Conservation (phyloP, 371 early-diverging fungal species). For the Blastocladiella emersonii region DNA sequence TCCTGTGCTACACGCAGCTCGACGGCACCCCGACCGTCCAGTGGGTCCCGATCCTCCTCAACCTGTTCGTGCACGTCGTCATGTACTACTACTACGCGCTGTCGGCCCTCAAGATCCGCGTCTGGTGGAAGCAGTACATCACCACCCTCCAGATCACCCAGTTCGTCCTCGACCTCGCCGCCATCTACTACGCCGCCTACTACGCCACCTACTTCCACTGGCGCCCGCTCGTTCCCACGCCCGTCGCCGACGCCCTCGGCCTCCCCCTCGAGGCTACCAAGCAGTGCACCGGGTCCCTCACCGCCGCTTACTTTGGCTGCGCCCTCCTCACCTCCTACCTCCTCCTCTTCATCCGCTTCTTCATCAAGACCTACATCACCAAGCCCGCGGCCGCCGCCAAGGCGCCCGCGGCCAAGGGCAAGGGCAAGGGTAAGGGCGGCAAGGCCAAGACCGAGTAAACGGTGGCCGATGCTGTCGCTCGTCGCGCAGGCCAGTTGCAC, state of each 20-base stretch:
- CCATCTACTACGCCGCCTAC: constrained; percentile 38
- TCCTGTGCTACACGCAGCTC: constrained; percentile 70
- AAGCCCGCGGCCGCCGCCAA: constrained; percentile 18
- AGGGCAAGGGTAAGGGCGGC: constrained; percentile 9
- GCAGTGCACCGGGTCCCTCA: constrained; percentile 56
- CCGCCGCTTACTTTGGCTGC: constrained; percentile 67
- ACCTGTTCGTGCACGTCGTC: constrained; percentile 78
- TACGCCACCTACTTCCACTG: not conserved
- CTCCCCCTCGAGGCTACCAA: constrained; percentile 52
- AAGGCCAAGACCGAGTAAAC: constrained; percentile 6
- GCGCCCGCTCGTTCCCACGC: constrained; percentile 16
- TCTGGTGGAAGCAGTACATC: constrained; percentile 84
- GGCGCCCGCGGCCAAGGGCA: constrained; percentile 18
- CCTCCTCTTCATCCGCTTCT: constrained; percentile 75
- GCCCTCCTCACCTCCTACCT: constrained; percentile 67
- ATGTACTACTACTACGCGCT: constrained; percentile 85
- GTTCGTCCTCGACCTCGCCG: constrained; percentile 57
- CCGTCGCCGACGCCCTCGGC: constrained; percentile 42
- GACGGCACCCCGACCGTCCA: constrained; percentile 64
- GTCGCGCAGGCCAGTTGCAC: too few relatives aligned
- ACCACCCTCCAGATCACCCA: constrained; percentile 81
- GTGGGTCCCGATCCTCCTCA: constrained; percentile 63
- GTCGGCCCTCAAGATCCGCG: constrained; percentile 57
- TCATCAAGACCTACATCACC: constrained; percentile 63
- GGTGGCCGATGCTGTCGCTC: too few relatives aligned